Percentiles rank a stretch among this genome's conserved stretches.
Conservation (phyloP, 345 rosid genomes). For the Acer negundo region DNA sequence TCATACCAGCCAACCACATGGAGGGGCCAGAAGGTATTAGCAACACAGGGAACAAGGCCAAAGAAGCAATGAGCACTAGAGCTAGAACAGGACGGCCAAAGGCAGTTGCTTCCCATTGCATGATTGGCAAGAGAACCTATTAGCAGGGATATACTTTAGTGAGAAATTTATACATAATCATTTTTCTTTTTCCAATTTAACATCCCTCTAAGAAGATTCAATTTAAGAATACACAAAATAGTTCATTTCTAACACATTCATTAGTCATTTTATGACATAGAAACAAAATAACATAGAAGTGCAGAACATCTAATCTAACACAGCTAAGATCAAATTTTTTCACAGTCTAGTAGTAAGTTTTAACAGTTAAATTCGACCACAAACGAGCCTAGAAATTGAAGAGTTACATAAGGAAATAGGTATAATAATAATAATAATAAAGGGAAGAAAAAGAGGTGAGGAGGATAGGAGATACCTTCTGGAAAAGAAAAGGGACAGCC, state of each 20-base stretch:
- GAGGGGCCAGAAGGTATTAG: conserved; percentile 99
- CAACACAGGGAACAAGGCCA: conserved; percentile 91
- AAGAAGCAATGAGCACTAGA: conserved; percentile 73
- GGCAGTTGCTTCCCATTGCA: conserved; percentile 99
- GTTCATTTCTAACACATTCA: background rate
- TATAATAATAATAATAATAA: background rate
- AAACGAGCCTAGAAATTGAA: background rate
- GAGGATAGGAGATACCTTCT: conserved; percentile 47
- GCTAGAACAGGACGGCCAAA: conserved; percentile 97
- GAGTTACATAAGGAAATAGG: background rate
- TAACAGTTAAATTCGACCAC: background rate
- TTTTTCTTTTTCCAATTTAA: background rate
- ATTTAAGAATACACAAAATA: background rate
- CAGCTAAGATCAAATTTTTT: background rate
- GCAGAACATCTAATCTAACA: background rate
- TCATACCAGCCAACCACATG: conserved; percentile 99
- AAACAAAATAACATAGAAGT: background rate
- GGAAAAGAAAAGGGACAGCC: conserved; percentile 80
- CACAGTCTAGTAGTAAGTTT: background rate
- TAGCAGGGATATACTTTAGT: background rate
- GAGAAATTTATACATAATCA: background rate
- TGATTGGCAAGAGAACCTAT: conserved; percentile 71
- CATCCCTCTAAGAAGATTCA: background rate
- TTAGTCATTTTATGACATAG: background rate
- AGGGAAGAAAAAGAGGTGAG: background rate